Evolutionary conservation across 805 yeast genomes (phyloP), one percentile per base, ranked within the genome.

Genomic region (Ogataea glucozyma): DNA sequence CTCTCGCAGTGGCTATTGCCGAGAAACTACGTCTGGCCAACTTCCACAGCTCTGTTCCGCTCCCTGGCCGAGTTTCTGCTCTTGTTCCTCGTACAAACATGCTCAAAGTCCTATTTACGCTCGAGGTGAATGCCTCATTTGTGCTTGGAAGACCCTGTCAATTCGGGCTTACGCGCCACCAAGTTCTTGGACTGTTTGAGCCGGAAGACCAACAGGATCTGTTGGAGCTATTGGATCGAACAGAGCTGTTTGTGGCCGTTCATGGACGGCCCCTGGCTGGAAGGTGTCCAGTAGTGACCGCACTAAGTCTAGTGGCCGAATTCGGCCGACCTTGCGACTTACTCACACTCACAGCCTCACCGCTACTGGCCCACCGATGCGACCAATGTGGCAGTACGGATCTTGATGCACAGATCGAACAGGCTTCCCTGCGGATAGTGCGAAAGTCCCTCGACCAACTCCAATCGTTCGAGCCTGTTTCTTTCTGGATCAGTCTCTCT

Each of bases 341-440:
- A 7, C 13, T 45, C 13, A 50, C 48, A 49, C 23, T 52, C 10
- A 27, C 45, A 5, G 29, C 44, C 16, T 43, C 50, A 2, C 47
- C 51, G 10, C n/a, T 53, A 16, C 31, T 53, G 9, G 38, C 43
- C 19, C 54, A 53, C 26, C 29, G 26, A 16, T 53, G 57, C 26
- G 4, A 18, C 16, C 26, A 40, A 1, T 51, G 55, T 40, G 19
- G 13, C 14, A 27, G 16, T 3, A 20, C 24, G 8, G 12, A n/a
- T 12, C 10, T 17, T 12, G 32, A 31, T 6, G 13, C 8, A 6
- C 32, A 42, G 6, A 17, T 44, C 3, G 33, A 32, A 16, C 30
- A 30, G 7, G 38, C 47, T 7, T 38, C 48, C 17, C 9, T 47
- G 18, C 26, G 18, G 7, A 18, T 29, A 13, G 31, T 45, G 17